Evolutionary conservation across 1,139 yeast genomes (phyloP).

Genomic region (Geotrichum aggregatum): DNA sequence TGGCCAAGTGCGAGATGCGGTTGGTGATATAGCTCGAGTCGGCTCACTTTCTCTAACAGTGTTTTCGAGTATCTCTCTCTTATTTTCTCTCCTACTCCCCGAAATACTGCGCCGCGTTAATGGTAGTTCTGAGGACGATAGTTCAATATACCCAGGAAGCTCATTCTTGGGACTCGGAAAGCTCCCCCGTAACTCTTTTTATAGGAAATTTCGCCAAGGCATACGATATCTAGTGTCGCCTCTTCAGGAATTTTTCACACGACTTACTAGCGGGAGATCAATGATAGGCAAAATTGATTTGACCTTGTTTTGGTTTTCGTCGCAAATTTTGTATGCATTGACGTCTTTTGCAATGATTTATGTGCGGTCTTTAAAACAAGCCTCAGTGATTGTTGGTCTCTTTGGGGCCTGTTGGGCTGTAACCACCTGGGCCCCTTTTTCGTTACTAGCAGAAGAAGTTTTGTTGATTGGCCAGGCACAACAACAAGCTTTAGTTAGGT

Average conservation of each 20-base stretch:
- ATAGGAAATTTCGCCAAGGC: slow-evolving; percentile 10
- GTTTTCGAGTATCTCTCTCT: slow-evolving; percentile 38
- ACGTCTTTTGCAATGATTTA: slow-evolving; percentile 36
- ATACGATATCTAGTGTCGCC: slow-evolving; percentile 3
- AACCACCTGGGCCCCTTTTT: slow-evolving; percentile 44
- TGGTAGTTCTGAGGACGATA: neutral
- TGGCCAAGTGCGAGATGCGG: slow-evolving; percentile 29
- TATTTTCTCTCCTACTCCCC: slow-evolving; percentile 37
- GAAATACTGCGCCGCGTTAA: slow-evolving; percentile 22
- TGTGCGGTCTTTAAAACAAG: slow-evolving; percentile 32
- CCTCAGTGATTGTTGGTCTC: slow-evolving; percentile 36
- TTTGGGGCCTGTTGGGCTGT: slow-evolving; percentile 44
- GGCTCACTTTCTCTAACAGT: slow-evolving; percentile 40
- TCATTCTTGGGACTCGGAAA: neutral
- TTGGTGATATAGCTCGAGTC: slow-evolving; percentile 40
- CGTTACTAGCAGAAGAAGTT: slow-evolving; percentile 42
- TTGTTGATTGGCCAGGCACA: slow-evolving; percentile 22
- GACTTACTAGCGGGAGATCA: slow-evolving; percentile 2
- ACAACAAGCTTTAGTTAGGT: neutral
- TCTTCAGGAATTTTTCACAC: neutral
- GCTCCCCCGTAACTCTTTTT: slow-evolving; percentile 7
- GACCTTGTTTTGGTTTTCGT: slow-evolving; percentile 35
- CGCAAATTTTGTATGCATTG: slow-evolving; percentile 38
- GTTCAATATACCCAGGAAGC: neutral
- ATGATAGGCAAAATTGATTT: slow-evolving; percentile 22